Conservation (phyloP, 495 filamentous ascomycete genomes). For the Amorphotheca resinae region DNA sequence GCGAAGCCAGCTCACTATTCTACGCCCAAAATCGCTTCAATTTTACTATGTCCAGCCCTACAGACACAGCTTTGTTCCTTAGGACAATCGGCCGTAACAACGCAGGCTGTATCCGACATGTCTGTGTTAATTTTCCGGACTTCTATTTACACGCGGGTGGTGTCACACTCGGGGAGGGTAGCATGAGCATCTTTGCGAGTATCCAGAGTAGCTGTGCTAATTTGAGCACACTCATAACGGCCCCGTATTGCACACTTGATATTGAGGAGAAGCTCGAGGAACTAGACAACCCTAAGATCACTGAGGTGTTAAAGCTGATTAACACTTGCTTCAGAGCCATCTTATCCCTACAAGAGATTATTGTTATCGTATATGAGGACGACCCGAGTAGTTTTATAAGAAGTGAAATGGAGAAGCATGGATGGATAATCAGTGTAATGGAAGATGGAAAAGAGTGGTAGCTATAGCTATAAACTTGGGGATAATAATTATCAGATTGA, state of each 20-base stretch:
- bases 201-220: constrained; percentile 10
- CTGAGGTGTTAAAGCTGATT: constrained; percentile 11
- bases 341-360: constrained; percentile 15
- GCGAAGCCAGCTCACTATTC: constrained; percentile 9
- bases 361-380: constrained; percentile 9
- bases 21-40: constrained; percentile 13
- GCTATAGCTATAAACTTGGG: not conserved
- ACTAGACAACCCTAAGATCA: constrained; percentile 12
- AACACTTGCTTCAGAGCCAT: constrained; percentile 15
- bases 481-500: constrained; percentile 1
- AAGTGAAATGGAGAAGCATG: constrained; percentile 11
- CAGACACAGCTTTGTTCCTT: constrained; percentile 6
- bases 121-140: constrained; percentile 10
- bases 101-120: constrained; percentile 6
- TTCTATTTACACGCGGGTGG: constrained; percentile 4
- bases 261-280: constrained; percentile 12
- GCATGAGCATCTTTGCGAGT: constrained; percentile 5
- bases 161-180: constrained; percentile 11
- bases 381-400: constrained; percentile 9
- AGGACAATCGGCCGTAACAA: constrained; percentile 6
- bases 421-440: constrained; percentile 12
- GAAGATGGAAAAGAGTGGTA: constrained; percentile 11
- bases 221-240: constrained; percentile 10
- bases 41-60: constrained; percentile 5
- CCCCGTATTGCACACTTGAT: constrained; percentile 7